phyloP scores from a whole-genome alignment of 176 grass and related monocot genomes.

The Bromus sterilis region DNA sequence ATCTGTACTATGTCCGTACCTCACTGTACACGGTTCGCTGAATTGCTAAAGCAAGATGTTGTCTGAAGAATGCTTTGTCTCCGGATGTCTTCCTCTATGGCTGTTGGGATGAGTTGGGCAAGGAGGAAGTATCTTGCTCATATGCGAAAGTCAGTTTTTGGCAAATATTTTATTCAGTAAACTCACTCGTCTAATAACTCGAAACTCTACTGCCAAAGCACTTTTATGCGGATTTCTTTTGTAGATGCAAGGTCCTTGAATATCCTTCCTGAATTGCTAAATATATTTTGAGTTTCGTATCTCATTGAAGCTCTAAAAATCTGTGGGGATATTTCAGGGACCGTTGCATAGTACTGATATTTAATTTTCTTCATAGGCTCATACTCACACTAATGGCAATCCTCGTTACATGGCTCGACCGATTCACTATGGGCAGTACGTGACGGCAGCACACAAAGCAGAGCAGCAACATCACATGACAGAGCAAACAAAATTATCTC shows the following conservation, averaged over 20 bases:
- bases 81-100: too few relatives aligned
- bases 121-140: too few relatives aligned
- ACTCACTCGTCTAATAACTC: neutral
- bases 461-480: too few relatives aligned
- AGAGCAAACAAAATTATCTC: too few relatives aligned
- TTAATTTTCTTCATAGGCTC: conserved; percentile 26
- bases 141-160: neutral
- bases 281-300: neutral
- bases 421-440: conserved; percentile 36
- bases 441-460: conserved; percentile 32
- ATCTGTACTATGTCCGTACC: too few relatives aligned
- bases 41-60: too few relatives aligned
- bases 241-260: neutral
- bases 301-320: neutral
- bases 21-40: too few relatives aligned
- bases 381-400: conserved; percentile 16
- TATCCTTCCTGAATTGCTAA: neutral
- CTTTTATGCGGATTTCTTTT: neutral
- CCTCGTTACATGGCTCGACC: conserved; percentile 28
- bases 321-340: neutral
- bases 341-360: neutral
- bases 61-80: too few relatives aligned
- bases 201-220: neutral
- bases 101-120: too few relatives aligned
- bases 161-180: neutral